Evolutionary conservation across 495 filamentous ascomycete species (phyloP), one percentile per base, ranked within the genome.

Genomic region (Talaromyces ruber): DNA sequence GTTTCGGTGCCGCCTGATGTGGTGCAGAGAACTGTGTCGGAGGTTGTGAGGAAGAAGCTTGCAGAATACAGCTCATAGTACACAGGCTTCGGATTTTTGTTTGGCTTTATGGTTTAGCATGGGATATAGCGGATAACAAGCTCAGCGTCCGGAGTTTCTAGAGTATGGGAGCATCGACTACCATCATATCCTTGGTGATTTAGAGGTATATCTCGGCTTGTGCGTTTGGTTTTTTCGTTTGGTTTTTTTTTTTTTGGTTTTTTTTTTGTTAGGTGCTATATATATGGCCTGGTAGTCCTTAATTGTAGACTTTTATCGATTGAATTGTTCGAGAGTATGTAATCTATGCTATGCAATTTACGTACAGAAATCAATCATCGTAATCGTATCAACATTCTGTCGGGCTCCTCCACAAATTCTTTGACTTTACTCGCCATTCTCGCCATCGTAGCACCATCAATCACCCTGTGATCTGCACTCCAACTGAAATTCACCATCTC

Each of bases 381-480:
- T 62, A 79, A 62, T 32, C 72, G 76, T 62, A 76, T 81, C 53
- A 97, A 75, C 92, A 98, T 94, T 55, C 81, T 79, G 73, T 89
- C 92, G 2, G 92, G 88, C 64, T 89, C 85, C 75, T 98, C 93
- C 56, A 97, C 80, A 45, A 88, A 86, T 29, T 80, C 76, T 63
- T 83, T 84, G 37, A 98, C 88, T 63, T 83, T 81, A 63, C 90
- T 90, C 1, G 92, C 92, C 76, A 93, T 92, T 51, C 92, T 77
- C 8, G 95, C 95, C 84, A 96, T 88, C 28, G 89, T 95, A 30
- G 92, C 94, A 5, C 95, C 95, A 76, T 99, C 95, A 52, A 98
- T 85, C 57, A 98, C 86, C 5, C 95, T 79, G 76, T 99, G 95
- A 74, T 99, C 95, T 21, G 93, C 95, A 69, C 91, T 93, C 93